Evolutionary conservation across 768 basidiomycete species (phyloP), one percentile per base, ranked within the genome.

Genomic region (Gloeopeniophorella convolvens): DNA sequence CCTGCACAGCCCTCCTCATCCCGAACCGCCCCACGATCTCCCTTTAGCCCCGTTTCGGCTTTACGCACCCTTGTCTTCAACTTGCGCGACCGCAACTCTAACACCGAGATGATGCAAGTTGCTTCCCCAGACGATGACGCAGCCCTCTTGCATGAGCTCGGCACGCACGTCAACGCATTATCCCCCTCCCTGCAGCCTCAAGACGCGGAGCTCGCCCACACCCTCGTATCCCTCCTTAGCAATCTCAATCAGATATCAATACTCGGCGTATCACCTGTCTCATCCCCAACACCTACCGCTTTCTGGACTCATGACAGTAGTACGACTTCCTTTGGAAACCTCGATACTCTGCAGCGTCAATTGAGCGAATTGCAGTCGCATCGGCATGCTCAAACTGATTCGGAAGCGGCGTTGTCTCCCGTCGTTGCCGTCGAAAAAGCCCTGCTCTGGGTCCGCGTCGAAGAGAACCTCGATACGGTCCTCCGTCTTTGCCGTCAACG

Each of bases 211-310:
- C 78, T 92, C 27, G 83, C 83, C 6, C 77, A 71, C 21, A 72
- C 84, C 2, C 77, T 94, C 46, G 77, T 83, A 18, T 76, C 83
- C 0, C 75, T 93, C 26, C 70, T 92, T 15, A 64, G 76, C 5
- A 77, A 89, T 60, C 76, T 92, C 46, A 73, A 82, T 44, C 77
- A 80, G 5, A 70, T 91, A 0, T 78, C 83, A 47, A 41, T 32
- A 54, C 50, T 64, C 27, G 18, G 54, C 51, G 16, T 55, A 51
- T 34, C 43, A n/a, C 54, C 51, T 23, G 16, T 50, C n/a, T 54
- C 60, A 10, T 50, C 45, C 2, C 45, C 56, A 1, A 39, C 21
- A 27, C 42, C 45, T 72, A 74, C 50, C 2, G 26, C 23, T 11
- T 5, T 28, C 26, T 33, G n/a, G 26, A 8, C 11, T 16, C 31